Conservation (phyloP, 2,329 filamentous ascomycete genomes). For the Colletotrichum phormii region DNA sequence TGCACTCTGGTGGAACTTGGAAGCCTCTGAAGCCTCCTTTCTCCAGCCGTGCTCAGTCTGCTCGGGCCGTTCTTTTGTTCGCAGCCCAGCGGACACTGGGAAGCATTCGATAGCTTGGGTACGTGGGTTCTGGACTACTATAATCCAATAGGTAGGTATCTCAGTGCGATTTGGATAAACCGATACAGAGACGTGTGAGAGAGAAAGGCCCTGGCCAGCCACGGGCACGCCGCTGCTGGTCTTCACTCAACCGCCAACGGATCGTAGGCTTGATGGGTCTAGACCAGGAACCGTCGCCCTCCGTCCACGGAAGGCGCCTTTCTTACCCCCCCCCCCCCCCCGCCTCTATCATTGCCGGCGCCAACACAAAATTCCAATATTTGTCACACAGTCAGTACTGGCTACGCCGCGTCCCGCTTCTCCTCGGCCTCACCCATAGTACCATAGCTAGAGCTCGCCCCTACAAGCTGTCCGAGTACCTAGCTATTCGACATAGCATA, state of each 20-base stretch:
- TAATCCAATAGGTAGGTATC: not conserved
- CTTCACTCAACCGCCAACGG: conserved; percentile 5
- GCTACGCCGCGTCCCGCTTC: not conserved
- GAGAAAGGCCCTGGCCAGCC: not conserved
- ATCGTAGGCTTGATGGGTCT: not conserved
- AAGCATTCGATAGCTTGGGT: not conserved
- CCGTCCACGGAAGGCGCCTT: conserved; percentile 14
- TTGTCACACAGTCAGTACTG: not conserved
- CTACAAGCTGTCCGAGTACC: not conserved
- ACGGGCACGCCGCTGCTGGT: conserved; percentile 1
- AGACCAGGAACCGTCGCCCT: conserved; percentile 7
- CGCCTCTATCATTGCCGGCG: conserved; percentile 10
- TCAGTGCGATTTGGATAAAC: no score
- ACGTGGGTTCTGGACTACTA: not conserved
- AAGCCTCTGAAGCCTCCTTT: not conserved
- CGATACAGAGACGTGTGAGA: not conserved
- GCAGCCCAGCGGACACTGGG: not conserved
- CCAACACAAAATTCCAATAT: conserved; percentile 12
- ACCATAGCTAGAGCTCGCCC: not conserved
- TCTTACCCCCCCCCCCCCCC: no score
- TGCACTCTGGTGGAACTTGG: not conserved
- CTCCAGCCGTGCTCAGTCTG: not conserved
- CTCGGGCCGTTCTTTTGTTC: not conserved
- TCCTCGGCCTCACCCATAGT: not conserved
- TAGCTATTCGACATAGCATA: not conserved